Evolutionary conservation across 2,329 filamentous ascomycete genomes (phyloP), one percentile per base, ranked within the genome.

Genomic region (Diplocarpon rosae): DNA sequence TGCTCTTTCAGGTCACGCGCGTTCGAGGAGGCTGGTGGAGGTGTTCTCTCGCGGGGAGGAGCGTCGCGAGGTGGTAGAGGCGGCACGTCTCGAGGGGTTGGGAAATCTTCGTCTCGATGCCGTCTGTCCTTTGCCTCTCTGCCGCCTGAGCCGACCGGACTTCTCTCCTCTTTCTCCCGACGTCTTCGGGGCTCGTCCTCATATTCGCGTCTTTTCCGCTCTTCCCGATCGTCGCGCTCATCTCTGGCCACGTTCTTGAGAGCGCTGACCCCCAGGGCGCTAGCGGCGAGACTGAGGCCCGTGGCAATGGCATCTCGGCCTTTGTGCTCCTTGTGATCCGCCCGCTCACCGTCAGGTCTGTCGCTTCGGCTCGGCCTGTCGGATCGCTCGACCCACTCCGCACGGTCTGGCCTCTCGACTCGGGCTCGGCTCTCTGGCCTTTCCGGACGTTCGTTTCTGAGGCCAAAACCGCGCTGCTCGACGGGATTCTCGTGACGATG

Each of bases 1-100:
- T 63, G 59, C 33, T 79, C 75, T 50, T 76, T 37, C 68, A 73
- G 66, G n/a, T 65, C 17, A 27, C 66, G 64, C 52, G 37, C 60
- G 57, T 20, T 32, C 17, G 47, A 42, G 3, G 38, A 32, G 17
- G 42, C 38, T 16, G 54, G 40, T 20, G 52, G 41, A n/a, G 52
- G 50, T 12, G 37, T 43, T 20, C 35, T 32, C 11, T 41, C 35
- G 11, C 34, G 38, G 24, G 49, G 28, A 36, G 38, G 43, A 13
- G 34, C 42, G 20, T 53, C 49, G 27, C 48, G 47, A 16, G 45
- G 35, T 42, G 46, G 41, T 42, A 45, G 41, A 39, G 41, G 47
- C 13, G 48, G 37, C 37, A 45, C 37, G 37, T 52, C 50, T 38
- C 50, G 44, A 17, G 45, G 40, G 34, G 45, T 43, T 33, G 46